Conservation (phyloP, 768 basidiomycete genomes). For the Leccinellum luteum region DNA sequence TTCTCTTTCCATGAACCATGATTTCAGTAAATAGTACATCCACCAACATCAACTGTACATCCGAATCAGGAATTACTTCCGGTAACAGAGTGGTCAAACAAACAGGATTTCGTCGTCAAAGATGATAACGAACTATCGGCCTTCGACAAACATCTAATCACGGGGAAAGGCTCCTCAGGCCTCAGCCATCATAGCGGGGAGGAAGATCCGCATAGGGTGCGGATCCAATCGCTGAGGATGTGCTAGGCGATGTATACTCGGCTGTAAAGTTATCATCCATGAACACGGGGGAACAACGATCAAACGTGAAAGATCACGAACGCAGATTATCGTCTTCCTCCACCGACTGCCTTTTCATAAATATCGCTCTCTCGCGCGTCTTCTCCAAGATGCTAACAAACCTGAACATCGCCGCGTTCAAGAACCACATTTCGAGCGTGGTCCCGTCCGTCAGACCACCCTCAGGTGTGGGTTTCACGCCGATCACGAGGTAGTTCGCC, state of each 20-base stretch:
- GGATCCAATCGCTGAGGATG: slow-evolving; percentile 15
- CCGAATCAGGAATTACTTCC: background rate
- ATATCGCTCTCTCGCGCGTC: slow-evolving; percentile 70
- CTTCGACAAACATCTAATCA: background rate
- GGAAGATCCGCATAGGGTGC: slow-evolving; percentile 26
- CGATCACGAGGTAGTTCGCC: slow-evolving; percentile 63
- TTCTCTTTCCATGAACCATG: background rate
- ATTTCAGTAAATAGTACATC: background rate
- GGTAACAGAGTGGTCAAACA: background rate
- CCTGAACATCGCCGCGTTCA: slow-evolving; percentile 65
- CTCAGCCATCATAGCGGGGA: slow-evolving; percentile 29
- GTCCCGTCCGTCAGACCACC: slow-evolving; percentile 70
- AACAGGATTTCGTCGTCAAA: background rate
- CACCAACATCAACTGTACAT: background rate
- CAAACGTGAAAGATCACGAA: slow-evolving; percentile 17
- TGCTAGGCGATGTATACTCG: slow-evolving; percentile 28
- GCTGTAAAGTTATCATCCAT: slow-evolving; percentile 14
- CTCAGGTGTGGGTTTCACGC: slow-evolving; percentile 61
- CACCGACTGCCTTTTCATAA: slow-evolving; percentile 60
- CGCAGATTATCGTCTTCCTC: slow-evolving; percentile 34
- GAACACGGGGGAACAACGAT: background rate
- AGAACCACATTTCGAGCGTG: slow-evolving; percentile 63
- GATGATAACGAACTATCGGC: background rate
- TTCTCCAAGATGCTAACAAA: slow-evolving; percentile 75
- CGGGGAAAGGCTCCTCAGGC: background rate